Percentiles rank a stretch among this genome's conserved stretches.
phyloP scores from a whole-genome alignment of 371 early-diverging fungal genomes.

The Mucor indicus region DNA sequence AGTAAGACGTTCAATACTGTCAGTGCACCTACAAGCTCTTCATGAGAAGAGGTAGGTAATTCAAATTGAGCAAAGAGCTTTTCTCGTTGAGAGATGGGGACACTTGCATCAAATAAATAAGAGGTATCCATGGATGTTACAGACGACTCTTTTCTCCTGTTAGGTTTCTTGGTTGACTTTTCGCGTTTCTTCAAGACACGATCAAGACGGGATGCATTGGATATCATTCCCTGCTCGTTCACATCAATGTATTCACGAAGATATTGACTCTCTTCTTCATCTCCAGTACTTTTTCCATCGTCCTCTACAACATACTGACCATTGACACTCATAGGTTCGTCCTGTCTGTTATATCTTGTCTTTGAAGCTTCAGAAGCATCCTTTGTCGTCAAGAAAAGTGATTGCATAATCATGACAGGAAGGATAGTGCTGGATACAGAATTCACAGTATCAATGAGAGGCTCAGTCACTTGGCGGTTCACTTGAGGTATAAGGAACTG shows the following conservation, averaged over 20 bases:
- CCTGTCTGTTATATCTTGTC: neutral
- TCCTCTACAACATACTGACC: neutral
- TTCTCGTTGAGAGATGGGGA: constrained; percentile 9
- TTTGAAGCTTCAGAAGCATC: neutral
- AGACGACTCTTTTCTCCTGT: neutral
- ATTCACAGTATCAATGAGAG: constrained; percentile 31
- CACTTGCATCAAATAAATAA: constrained; percentile 8
- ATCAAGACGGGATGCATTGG: constrained; percentile 25
- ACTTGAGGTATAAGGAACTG: constrained; percentile 27
- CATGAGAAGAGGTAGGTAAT: constrained; percentile 13
- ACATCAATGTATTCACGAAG: constrained; percentile 25
- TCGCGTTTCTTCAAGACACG: constrained; percentile 9
- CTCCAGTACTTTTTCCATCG: constrained; percentile 2
- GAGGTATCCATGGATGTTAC: constrained; percentile 4
- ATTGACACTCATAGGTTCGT: neutral
- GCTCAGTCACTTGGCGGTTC: constrained; percentile 33
- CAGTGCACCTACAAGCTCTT: constrained; percentile 31
- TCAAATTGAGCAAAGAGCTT: constrained; percentile 21
- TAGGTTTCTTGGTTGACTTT: neutral
- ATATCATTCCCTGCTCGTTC: constrained; percentile 21
- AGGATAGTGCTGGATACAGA: constrained; percentile 16
- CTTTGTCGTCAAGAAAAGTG: constrained; percentile 10
- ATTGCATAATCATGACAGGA: constrained; percentile 36
- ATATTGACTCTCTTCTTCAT: constrained; percentile 4
- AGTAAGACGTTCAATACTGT: constrained; percentile 36